Evolutionary conservation across 2,329 filamentous ascomycete species (phyloP).

Genomic region (Delphinella strobiligena): DNA sequence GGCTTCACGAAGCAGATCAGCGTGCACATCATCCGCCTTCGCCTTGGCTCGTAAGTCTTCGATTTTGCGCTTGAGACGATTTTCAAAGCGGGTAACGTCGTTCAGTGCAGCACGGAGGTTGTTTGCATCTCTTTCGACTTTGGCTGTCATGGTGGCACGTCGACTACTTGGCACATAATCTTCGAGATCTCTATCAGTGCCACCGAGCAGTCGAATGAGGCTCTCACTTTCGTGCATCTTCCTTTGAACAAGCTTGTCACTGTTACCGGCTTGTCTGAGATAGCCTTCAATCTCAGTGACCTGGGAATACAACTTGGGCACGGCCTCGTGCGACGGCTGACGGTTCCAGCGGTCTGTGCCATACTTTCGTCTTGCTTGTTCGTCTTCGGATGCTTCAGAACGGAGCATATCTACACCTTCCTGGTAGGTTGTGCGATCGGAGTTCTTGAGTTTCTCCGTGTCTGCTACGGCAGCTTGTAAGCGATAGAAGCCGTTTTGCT

Average conservation of each 20-base stretch:
- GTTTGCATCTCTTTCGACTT: conserved; percentile 67
- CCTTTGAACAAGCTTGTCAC: conserved; percentile 58
- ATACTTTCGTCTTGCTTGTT: conserved; percentile 60
- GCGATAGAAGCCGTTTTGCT: conserved; percentile 72
- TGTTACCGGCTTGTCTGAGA: conserved; percentile 58
- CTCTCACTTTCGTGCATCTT: conserved; percentile 69
- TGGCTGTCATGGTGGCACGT: conserved; percentile 64
- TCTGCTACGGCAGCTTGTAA: conserved; percentile 73
- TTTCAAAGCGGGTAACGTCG: conserved; percentile 74
- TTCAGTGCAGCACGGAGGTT: conserved; percentile 70
- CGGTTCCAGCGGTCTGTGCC: conserved; percentile 80
- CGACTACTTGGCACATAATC: conserved; percentile 82
- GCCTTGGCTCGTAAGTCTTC: conserved; percentile 69
- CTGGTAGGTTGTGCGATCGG: conserved; percentile 65
- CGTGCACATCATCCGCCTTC: conserved; percentile 74
- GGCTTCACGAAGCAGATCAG: conserved; percentile 71
- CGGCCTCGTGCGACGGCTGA: conserved; percentile 55
- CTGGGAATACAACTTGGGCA: conserved; percentile 60
- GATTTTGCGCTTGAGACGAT: conserved; percentile 63
- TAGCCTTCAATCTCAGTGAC: conserved; percentile 76
- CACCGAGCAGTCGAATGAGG: conserved; percentile 63
- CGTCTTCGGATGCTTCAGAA: conserved; percentile 75
- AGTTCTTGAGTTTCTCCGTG: conserved; percentile 76
- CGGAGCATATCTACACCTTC: conserved; percentile 70
- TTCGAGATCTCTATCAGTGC: conserved; percentile 69